phyloP scores from a whole-genome alignment of 805 yeast genomes.

The Wickerhamiella azyma region DNA sequence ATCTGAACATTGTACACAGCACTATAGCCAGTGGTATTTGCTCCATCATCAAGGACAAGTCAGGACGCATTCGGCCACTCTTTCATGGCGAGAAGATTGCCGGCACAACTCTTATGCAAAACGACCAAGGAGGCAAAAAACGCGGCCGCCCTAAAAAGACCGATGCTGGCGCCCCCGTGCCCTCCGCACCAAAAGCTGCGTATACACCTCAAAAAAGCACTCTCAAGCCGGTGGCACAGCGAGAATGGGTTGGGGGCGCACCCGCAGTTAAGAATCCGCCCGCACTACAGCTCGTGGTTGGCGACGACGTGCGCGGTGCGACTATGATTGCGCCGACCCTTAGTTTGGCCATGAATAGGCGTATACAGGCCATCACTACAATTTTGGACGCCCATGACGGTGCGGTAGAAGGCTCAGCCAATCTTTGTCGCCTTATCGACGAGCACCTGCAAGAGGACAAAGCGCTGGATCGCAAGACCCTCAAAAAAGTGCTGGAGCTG shows the following conservation, averaged over 20 bases:
- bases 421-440: slow-evolving; percentile 31
- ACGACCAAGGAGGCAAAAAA: background rate
- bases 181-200: background rate
- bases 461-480: slow-evolving; percentile 42
- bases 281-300: background rate
- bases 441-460: slow-evolving; percentile 25
- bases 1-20: slow-evolving; percentile 1
- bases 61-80: background rate
- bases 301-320: background rate
- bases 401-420: slow-evolving; percentile 31
- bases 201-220: background rate
- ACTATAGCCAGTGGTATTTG: slow-evolving; percentile 10
- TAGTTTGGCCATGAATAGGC: slow-evolving; percentile 20
- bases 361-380: slow-evolving; percentile 33
- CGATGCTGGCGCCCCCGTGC: background rate
- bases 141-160: slow-evolving; percentile 5
- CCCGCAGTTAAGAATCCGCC: background rate
- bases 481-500: slow-evolving; percentile 31
- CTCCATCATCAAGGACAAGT: slow-evolving; percentile 2
- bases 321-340: background rate
- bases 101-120: background rate
- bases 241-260: background rate
- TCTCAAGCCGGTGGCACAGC: background rate
- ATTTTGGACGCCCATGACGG: slow-evolving; percentile 35
- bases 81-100: slow-evolving; percentile 2